Evolutionary conservation across 805 yeast species (phyloP), one percentile per base, ranked within the genome.

Genomic region (Maudiozyma barnettii): DNA sequence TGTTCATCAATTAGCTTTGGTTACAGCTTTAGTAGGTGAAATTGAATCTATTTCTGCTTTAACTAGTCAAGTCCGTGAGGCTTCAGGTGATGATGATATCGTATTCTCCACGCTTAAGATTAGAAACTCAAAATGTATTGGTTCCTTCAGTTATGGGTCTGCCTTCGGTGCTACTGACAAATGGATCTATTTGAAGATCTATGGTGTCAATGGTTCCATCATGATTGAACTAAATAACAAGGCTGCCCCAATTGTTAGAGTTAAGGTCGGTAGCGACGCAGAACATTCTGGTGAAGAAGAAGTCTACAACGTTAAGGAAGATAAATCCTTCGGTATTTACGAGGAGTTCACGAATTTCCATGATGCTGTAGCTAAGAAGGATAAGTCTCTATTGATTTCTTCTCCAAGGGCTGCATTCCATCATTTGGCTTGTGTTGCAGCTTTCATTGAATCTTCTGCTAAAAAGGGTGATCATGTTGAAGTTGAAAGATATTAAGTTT

Each of bases 1-100:
- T 63, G 98, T 91, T 21, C 98, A 91, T 67, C 97, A 90, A 66
- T 70, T 90, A 64, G 96, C 96, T 2, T 69, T 88, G 36, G 74
- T 90, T 53, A 88, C 95, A 8, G 87, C 79, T 50, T 79, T 88
- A 18, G 71, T 91, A 46, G 97, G 98, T 45, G 71, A 73, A 21
- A 82, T 88, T 14, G 78, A 75, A 43, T 65, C 81, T 6, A 79
- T 90, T 36, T 76, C 86, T 46, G 96, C 89, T 9, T 75, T 76
- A 54, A 82, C 96, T 13, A 78, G 72, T 51, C 96, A 89, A 68
- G 74, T 86, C 43, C 77, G 89, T 61, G 71, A 80, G 58, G 77
- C 75, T 56, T 80, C 91, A 49, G 97, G 97, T 33, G 75, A 82
- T 46, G 90, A 82, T 52, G 98, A 91, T 66, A 74, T 84, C 30